Evolutionary conservation across 140 eudicot genomes (phyloP).

Genomic region (Oenanthe javanica): DNA sequence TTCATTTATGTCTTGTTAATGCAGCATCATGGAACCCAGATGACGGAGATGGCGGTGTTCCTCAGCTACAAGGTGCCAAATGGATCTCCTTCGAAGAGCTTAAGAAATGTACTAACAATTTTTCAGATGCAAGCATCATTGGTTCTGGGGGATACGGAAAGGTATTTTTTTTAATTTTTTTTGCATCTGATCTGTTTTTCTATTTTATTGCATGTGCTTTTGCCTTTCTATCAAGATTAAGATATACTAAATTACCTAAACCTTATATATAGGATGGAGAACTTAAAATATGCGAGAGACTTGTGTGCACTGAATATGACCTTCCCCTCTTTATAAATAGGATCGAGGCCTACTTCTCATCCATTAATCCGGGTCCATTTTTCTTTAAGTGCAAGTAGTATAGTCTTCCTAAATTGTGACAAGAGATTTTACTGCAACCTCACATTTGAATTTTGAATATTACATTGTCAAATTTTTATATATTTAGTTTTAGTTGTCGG

Average conservation of each 20-base stretch:
- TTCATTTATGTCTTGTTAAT: constrained; percentile 11
- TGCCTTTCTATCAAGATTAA: neutral
- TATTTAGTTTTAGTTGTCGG: neutral
- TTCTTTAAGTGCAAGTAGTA: neutral
- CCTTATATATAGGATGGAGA: neutral
- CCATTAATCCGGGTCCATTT: neutral
- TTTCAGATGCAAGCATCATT: constrained; percentile 57
- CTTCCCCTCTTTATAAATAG: neutral
- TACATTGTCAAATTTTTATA: neutral
- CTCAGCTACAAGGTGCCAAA: constrained; percentile 77
- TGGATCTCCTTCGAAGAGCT: constrained; percentile 81
- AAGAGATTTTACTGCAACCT: neutral
- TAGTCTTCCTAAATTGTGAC: neutral
- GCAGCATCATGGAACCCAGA: constrained; percentile 71
- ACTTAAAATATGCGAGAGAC: neutral
- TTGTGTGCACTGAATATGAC: neutral
- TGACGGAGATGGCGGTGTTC: constrained; percentile 51
- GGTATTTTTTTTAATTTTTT: constrained; percentile 23
- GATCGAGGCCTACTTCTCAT: neutral
- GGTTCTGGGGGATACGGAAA: constrained; percentile 93
- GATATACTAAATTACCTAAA: neutral
- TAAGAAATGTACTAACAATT: constrained; percentile 47
- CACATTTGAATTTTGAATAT: too few species aligned
- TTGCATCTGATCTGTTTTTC: neutral
- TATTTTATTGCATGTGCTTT: neutral